Conservation (phyloP, 2,329 filamentous ascomycete genomes). For the Coniochaeta pulveracea region DNA sequence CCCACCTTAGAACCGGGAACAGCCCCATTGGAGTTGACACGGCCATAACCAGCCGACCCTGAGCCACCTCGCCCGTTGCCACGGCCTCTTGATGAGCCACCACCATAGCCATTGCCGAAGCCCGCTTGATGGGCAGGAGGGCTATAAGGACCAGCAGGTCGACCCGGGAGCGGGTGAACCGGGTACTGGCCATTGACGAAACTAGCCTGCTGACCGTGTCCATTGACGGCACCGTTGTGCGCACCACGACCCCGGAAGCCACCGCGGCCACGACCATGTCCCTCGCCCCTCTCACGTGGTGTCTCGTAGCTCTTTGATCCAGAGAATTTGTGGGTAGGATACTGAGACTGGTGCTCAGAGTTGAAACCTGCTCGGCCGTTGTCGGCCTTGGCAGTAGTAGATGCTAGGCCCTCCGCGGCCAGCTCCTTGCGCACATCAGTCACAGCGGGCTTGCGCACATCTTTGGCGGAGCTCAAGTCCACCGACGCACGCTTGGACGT, state of each 20-base stretch:
- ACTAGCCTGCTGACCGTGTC: slow-evolving; percentile 22
- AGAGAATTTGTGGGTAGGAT: background rate
- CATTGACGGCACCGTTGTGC: slow-evolving; percentile 21
- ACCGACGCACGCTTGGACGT: slow-evolving; percentile 31
- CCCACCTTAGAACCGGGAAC: slow-evolving; percentile 16
- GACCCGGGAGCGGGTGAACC: slow-evolving; percentile 17
- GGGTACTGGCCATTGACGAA: slow-evolving; percentile 24
- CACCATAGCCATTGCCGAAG: slow-evolving; percentile 16
- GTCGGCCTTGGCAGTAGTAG: slow-evolving; percentile 10
- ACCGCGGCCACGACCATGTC: slow-evolving; percentile 24
- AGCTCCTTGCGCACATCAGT: slow-evolving; percentile 26
- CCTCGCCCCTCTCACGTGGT: slow-evolving; percentile 23
- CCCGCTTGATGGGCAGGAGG: slow-evolving; percentile 29
- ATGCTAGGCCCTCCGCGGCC: slow-evolving; percentile 16
- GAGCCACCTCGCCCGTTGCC: slow-evolving; percentile 1
- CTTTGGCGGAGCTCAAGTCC: slow-evolving; percentile 27
- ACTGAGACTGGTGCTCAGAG: slow-evolving; percentile 2
- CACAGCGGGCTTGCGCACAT: slow-evolving; percentile 31
- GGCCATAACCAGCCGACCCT: slow-evolving; percentile 4
- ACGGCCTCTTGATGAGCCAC: slow-evolving; percentile 4
- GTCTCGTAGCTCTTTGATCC: slow-evolving; percentile 7
- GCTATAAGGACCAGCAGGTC: slow-evolving; percentile 28
- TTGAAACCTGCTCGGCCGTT: background rate
- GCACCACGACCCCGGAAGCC: slow-evolving; percentile 34
- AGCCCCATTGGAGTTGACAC: slow-evolving; percentile 9